A percentile compares a stretch with the other conserved stretches of the same genome.
Evolutionary conservation across 2,329 filamentous ascomycete species (phyloP).

Genomic region (Rhynchosporium secalis): DNA sequence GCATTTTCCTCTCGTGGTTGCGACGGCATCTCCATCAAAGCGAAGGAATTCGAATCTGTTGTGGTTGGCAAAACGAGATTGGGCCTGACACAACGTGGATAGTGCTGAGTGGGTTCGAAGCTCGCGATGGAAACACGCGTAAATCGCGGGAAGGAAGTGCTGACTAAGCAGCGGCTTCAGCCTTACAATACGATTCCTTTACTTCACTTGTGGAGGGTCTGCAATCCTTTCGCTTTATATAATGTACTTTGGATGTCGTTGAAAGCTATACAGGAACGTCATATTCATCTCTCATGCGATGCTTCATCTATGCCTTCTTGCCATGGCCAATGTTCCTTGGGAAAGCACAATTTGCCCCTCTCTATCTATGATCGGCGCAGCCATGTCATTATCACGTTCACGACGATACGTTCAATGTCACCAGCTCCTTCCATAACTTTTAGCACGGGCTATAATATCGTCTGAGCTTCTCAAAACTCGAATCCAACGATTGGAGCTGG

Average conservation of each 20-base stretch:
- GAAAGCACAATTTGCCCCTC: neutral
- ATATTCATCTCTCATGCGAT: too few relatives aligned
- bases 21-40: constrained; percentile 28
- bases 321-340: too few relatives aligned
- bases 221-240: too few relatives aligned
- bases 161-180: too few relatives aligned
- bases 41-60: constrained; percentile 5
- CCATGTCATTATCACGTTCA: constrained; percentile 4
- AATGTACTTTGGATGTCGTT: too few relatives aligned
- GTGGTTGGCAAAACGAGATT: constrained; percentile 16
- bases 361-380: neutral
- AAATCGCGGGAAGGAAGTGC: neutral
- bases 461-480: neutral
- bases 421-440: neutral
- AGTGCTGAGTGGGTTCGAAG: neutral
- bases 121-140: constrained; percentile 4
- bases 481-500: too few relatives aligned
- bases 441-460: neutral
- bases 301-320: too few relatives aligned
- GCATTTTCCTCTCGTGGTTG: constrained; percentile 24
- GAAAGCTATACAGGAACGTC: too few relatives aligned
- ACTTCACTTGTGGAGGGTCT: too few relatives aligned
- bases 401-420: neutral
- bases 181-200: too few relatives aligned
- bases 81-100: neutral